Evolutionary conservation across 176 grass and related monocot species (phyloP).

Genomic region (Poa pratensis): DNA sequence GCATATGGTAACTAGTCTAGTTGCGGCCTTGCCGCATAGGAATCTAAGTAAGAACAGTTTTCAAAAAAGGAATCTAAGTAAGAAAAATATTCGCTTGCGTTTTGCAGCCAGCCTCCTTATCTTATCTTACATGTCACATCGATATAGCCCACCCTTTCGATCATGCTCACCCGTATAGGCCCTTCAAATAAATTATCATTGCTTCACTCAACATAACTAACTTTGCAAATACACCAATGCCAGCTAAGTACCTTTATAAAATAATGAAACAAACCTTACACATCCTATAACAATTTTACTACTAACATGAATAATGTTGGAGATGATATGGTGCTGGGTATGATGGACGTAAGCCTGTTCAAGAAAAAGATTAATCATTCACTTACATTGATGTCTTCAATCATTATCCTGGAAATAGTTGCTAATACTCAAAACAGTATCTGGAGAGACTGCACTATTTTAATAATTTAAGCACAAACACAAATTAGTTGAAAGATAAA

Average conservation of each 20-base stretch:
- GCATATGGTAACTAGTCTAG: conserved; percentile 30
- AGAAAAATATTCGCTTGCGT: conserved; percentile 36
- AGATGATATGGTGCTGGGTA: conserved; percentile 31
- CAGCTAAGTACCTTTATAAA: conserved; percentile 39
- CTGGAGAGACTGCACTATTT: conserved; percentile 16
- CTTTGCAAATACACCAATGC: conserved; percentile 41
- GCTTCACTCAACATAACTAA: conserved; percentile 37
- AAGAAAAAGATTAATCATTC: conserved; percentile 42
- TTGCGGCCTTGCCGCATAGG: conserved; percentile 13
- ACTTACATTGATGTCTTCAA: conserved; percentile 39
- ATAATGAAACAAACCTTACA: conserved; percentile 43
- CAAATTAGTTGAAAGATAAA: conserved; percentile 7
- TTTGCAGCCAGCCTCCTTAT: conserved; percentile 45
- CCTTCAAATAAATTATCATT: conserved; percentile 52
- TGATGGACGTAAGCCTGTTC: conserved; percentile 42
- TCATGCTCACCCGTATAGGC: conserved; percentile 33
- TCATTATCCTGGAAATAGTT: conserved; percentile 33
- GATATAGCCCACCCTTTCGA: conserved; percentile 38
- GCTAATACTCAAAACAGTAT: conserved; percentile 5
- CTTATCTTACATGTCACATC: conserved; percentile 40
- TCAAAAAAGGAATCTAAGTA: background rate
- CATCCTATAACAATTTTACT: conserved; percentile 38
- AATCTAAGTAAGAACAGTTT: no score
- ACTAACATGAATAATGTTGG: conserved; percentile 39
- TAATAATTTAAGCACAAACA: conserved; percentile 16